Percentiles rank a stretch among this genome's conserved stretches.
Evolutionary conservation across 768 basidiomycete genomes (phyloP).

Genomic region (Phanerochaete sordida): DNA sequence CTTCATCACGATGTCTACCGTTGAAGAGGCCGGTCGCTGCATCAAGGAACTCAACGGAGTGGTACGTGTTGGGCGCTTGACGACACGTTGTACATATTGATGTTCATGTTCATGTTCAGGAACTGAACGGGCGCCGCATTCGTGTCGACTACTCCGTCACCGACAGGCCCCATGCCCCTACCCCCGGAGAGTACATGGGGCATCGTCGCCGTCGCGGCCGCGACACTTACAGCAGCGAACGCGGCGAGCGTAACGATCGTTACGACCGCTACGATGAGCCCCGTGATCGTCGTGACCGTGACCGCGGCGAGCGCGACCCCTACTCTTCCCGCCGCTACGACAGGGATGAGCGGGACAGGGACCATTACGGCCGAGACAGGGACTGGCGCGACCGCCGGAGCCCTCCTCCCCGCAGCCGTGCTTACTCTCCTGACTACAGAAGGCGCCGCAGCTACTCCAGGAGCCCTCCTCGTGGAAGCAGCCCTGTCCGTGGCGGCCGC

Average conservation of each 20-base stretch:
- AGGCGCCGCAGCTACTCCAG: constrained; percentile 75
- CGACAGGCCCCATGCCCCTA: constrained; percentile 89
- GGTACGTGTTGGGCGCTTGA: too few relatives aligned
- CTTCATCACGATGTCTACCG: constrained; percentile 89
- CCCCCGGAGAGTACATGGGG: constrained; percentile 98
- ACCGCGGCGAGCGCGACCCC: constrained; percentile 42
- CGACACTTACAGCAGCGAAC: constrained; percentile 35
- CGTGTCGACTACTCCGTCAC: constrained; percentile 98
- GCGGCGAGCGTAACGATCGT: constrained; percentile 28
- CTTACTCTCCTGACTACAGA: constrained; percentile 76
- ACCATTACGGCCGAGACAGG: constrained; percentile 61
- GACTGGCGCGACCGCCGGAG: constrained; percentile 83
- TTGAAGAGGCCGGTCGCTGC: constrained; percentile 86
- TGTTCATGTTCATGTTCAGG: constrained; percentile 45
- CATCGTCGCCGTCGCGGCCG: constrained; percentile 60
- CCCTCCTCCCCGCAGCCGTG: constrained; percentile 60
- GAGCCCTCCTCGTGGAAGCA: constrained; percentile 75
- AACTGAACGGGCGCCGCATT: constrained; percentile 92
- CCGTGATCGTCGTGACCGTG: constrained; percentile 42
- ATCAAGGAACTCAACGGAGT: constrained; percentile 91
- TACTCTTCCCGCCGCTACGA: constrained; percentile 31
- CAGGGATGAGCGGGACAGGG: constrained; percentile 46
- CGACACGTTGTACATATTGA: too few relatives aligned
- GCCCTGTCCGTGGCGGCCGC: constrained; percentile 36
- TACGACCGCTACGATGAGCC: constrained; percentile 37